phyloP scores from a whole-genome alignment of 306 rosid species.

The Clitoria ternatea region DNA sequence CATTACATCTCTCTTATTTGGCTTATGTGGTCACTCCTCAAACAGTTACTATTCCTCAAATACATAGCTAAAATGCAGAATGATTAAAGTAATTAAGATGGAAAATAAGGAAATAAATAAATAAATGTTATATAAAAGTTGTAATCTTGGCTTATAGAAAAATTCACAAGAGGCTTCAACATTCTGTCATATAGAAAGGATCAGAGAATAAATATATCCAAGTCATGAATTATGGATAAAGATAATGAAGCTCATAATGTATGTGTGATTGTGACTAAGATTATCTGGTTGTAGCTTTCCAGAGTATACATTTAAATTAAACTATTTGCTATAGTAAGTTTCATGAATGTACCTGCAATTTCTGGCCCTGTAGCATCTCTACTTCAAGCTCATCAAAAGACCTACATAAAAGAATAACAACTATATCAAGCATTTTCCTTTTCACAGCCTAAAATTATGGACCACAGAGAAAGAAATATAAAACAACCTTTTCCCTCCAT shows the following conservation, averaged over 20 bases:
- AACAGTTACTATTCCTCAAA: no score
- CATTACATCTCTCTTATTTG: no score
- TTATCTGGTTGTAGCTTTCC: background rate
- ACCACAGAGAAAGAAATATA: conserved; percentile 11
- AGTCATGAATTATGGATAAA: background rate
- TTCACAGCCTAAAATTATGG: background rate
- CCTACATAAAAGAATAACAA: conserved; percentile 38
- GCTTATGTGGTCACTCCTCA: no score
- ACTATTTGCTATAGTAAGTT: background rate
- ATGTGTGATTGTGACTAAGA: background rate
- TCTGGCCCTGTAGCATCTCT: conserved; percentile 95
- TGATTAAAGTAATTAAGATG: no score
- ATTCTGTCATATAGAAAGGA: no score
- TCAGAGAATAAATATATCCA: no score
- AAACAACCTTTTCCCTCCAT: conserved; percentile 73
- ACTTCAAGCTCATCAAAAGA: conserved; percentile 92
- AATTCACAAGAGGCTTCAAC: no score
- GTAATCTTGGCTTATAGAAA: no score
- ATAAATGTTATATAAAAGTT: no score
- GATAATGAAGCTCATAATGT: background rate
- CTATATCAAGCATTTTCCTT: background rate
- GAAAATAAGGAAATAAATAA: no score
- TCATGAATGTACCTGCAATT: conserved; percentile 66
- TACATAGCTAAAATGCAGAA: no score
- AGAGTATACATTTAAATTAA: background rate